Evolutionary conservation across 2,329 filamentous ascomycete genomes (phyloP).

Genomic region (Aureobasidium sp.): DNA sequence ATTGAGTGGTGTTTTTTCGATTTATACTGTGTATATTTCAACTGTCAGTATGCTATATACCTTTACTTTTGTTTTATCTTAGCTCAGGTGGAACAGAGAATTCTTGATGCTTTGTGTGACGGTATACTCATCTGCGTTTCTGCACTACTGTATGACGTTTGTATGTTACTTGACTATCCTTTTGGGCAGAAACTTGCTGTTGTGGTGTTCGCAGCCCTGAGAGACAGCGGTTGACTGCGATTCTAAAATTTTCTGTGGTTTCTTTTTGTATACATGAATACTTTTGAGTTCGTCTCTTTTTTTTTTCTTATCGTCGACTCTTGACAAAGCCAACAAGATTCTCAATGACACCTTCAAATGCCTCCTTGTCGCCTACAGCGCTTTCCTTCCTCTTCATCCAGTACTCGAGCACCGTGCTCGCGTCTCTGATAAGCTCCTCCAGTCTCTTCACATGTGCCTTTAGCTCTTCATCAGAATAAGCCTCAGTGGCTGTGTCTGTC

Average conservation of each 20-base stretch:
- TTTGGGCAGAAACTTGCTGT: too few species aligned
- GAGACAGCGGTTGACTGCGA: too few species aligned
- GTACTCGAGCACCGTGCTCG: conserved; percentile 73
- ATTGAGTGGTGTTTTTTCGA: neutral
- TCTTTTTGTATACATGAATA: neutral
- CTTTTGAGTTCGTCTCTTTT: neutral
- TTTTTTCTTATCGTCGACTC: neutral
- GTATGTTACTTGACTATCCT: too few species aligned
- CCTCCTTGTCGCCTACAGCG: conserved; percentile 82
- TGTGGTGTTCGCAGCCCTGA: too few species aligned
- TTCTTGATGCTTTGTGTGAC: too few species aligned
- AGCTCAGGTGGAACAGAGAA: too few species aligned
- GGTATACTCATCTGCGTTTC: too few species aligned
- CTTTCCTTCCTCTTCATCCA: conserved; percentile 84
- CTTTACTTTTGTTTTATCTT: too few species aligned
- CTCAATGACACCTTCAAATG: conserved; percentile 94
- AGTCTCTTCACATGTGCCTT: conserved; percentile 62
- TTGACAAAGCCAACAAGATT: conserved; percentile 60
- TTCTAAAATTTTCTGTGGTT: too few species aligned
- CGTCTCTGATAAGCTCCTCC: conserved; percentile 61
- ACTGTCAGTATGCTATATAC: neutral
- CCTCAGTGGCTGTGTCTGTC: conserved; percentile 73
- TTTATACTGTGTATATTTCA: neutral
- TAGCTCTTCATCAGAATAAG: conserved; percentile 73
- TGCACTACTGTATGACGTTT: too few species aligned